phyloP scores from a whole-genome alignment of 2,329 filamentous ascomycete species.

The Claviceps paspali region DNA sequence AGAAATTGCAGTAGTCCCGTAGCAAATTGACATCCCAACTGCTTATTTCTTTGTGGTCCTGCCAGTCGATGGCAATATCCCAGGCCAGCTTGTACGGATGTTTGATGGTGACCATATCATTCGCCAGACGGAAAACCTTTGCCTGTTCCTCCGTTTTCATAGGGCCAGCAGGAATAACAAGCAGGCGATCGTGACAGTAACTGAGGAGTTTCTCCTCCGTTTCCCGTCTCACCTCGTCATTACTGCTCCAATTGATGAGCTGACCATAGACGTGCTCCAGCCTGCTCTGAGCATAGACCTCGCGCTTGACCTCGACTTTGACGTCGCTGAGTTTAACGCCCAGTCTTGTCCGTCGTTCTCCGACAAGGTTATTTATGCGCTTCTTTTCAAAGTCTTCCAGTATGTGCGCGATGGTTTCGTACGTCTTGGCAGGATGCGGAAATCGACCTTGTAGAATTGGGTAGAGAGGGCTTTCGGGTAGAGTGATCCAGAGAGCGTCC shows the following conservation, averaged over 20 bases:
- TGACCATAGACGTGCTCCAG: constrained; percentile 70
- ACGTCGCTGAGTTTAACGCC: constrained; percentile 75
- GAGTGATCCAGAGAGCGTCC: constrained; percentile 56
- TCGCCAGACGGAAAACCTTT: constrained; percentile 61
- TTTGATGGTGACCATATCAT: constrained; percentile 92
- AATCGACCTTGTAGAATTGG: constrained; percentile 69
- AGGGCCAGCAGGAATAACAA: constrained; percentile 46
- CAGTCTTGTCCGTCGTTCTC: constrained; percentile 71
- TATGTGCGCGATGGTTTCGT: constrained; percentile 68
- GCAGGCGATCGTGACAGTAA: constrained; percentile 63
- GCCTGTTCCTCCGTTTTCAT: constrained; percentile 56
- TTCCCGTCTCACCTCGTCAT: constrained; percentile 68
- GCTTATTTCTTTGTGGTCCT: constrained; percentile 58
- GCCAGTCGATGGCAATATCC: constrained; percentile 83
- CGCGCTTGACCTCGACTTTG: constrained; percentile 71
- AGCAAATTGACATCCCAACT: constrained; percentile 68
- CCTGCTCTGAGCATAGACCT: constrained; percentile 61
- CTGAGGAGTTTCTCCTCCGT: constrained; percentile 86
- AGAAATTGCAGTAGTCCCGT: constrained; percentile 66
- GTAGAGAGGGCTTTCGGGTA: constrained; percentile 74
- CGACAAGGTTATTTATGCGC: constrained; percentile 78
- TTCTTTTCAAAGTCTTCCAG: constrained; percentile 77
- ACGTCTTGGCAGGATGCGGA: constrained; percentile 64
- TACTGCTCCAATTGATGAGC: constrained; percentile 77
- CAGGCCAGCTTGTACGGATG: constrained; percentile 82